Conservation (phyloP, 176 grass and related monocot genomes). For the Echinochloa phyllopogon region DNA sequence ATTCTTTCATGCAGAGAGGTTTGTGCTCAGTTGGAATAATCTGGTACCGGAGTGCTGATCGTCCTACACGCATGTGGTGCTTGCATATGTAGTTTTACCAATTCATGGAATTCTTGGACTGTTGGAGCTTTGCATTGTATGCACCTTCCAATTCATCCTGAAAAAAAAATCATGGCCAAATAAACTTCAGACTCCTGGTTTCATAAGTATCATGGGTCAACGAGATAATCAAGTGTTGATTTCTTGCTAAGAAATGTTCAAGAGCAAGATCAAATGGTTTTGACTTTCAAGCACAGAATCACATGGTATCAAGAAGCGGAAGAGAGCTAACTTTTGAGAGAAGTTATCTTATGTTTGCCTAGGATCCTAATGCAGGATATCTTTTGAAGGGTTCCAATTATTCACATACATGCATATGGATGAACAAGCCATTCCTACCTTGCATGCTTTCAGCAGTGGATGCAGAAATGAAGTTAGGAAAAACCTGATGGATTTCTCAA, state of each 20-base stretch:
- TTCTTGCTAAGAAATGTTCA: not conserved
- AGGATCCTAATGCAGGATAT: not conserved
- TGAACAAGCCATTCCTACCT: slow-evolving; percentile 41
- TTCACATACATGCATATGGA: not conserved
- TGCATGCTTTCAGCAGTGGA: slow-evolving; percentile 85
- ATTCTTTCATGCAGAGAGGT: not conserved
- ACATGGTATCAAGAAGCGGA: not conserved
- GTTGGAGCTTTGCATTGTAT: slow-evolving; percentile 73
- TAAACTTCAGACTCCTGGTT: not conserved
- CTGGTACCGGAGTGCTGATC: not conserved
- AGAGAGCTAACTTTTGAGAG: not conserved
- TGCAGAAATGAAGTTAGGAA: slow-evolving; percentile 81
- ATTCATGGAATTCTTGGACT: slow-evolving; percentile 64
- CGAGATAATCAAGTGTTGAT: not conserved
- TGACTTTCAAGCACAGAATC: not conserved
- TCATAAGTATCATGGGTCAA: not conserved
- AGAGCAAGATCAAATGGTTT: not conserved
- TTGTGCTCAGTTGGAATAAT: not conserved
- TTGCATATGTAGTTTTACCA: slow-evolving; percentile 42
- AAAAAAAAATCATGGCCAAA: slow-evolving; percentile 8
- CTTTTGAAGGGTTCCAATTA: slow-evolving; percentile 11
- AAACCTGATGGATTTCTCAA: slow-evolving; percentile 63
- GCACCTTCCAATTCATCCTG: slow-evolving; percentile 84
- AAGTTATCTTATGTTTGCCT: not conserved
- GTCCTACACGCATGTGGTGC: too few relatives aligned